Evolutionary conservation across 2,329 filamentous ascomycete species (phyloP).

Genomic region (Sarocladium oryzae): DNA sequence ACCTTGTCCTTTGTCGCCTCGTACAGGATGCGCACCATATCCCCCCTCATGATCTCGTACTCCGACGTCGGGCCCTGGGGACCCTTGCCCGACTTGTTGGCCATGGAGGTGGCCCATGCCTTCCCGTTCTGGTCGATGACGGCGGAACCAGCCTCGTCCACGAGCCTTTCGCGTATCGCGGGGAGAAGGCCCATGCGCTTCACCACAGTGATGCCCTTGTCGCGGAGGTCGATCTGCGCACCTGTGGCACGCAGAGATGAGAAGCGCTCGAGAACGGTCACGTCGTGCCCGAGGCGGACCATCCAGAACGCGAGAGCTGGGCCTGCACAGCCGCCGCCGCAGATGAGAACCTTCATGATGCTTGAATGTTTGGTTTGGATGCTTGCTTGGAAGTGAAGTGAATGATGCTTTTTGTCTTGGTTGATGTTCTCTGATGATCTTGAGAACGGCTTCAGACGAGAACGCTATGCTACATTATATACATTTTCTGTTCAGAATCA

Average conservation of each 20-base stretch:
- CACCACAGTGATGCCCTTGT: conserved; percentile 29
- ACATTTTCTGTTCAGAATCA: no score
- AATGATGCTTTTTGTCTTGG: neutral
- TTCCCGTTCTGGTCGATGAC: conserved; percentile 36
- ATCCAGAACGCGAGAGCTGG: conserved; percentile 31
- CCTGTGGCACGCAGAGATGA: conserved; percentile 28
- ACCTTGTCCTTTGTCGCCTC: conserved; percentile 26
- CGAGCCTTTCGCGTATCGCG: conserved; percentile 26
- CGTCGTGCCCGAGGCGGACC: conserved; percentile 25
- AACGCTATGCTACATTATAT: no score
- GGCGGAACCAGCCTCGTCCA: conserved; percentile 41
- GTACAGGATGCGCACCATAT: conserved; percentile 43
- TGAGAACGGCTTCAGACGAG: no score
- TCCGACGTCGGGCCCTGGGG: conserved; percentile 41
- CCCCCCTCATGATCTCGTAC: conserved; percentile 52
- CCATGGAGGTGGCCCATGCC: conserved; percentile 29
- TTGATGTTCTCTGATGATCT: no score
- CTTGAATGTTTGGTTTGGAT: neutral
- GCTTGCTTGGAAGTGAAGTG: neutral
- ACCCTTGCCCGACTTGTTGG: conserved; percentile 33
- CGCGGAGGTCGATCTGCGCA: conserved; percentile 36
- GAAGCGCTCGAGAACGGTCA: conserved; percentile 33
- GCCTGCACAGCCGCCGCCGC: conserved; percentile 34
- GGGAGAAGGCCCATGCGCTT: conserved; percentile 30
- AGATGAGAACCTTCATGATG: conserved; percentile 36